Percentiles rank a stretch among this genome's conserved stretches.
These are phyloP conservation scores for Coniferiporia weirii DNA, from an alignment of 1,284 basidiomycete genomes.

Conservation along the genomic window DNA sequence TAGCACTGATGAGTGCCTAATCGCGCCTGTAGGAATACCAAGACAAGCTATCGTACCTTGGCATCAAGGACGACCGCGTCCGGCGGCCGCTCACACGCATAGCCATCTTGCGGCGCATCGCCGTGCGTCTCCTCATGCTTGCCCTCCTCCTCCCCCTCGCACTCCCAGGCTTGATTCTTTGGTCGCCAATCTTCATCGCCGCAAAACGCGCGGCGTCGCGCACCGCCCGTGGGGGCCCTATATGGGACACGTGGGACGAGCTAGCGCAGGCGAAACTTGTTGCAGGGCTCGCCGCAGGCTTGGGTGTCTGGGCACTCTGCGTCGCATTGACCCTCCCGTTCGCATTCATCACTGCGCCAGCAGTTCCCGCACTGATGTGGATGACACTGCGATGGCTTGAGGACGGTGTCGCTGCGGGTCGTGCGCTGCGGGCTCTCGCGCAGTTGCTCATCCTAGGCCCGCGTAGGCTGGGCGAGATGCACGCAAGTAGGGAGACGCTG, in stretches of 20 bases:
- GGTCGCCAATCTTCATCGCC: slow-evolving; percentile 70
- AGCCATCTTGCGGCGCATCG: slow-evolving; percentile 56
- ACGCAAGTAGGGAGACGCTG: slow-evolving; percentile 48
- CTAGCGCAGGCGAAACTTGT: slow-evolving; percentile 86
- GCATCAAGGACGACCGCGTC: slow-evolving; percentile 80
- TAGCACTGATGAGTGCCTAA: slow-evolving; percentile 1
- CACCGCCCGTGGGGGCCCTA: slow-evolving; percentile 71
- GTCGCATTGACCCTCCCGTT: slow-evolving; percentile 57
- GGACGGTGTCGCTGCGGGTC: slow-evolving; percentile 71
- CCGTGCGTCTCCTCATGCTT: slow-evolving; percentile 60
- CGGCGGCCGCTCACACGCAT: slow-evolving; percentile 54
- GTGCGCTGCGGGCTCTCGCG: slow-evolving; percentile 59
- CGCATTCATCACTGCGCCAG: slow-evolving; percentile 45
- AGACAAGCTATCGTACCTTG: slow-evolving; percentile 54
- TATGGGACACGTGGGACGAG: slow-evolving; percentile 80
- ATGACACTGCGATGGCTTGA: slow-evolving; percentile 82
- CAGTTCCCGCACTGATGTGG: slow-evolving; percentile 78
- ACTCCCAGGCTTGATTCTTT: slow-evolving; percentile 74
- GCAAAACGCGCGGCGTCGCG: slow-evolving; percentile 61
- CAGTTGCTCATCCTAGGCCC: slow-evolving; percentile 64
- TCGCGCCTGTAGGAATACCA: slow-evolving; percentile 56
- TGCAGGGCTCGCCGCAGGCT: slow-evolving; percentile 69
- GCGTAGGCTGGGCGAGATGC: slow-evolving; percentile 46
- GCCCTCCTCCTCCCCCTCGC: slow-evolving; percentile 65
- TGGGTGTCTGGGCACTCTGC: slow-evolving; percentile 54